Evolutionary conservation across 1,139 yeast genomes (phyloP), one percentile per base, ranked within the genome.

Genomic region (Keqinozyma sinolaborantium): DNA sequence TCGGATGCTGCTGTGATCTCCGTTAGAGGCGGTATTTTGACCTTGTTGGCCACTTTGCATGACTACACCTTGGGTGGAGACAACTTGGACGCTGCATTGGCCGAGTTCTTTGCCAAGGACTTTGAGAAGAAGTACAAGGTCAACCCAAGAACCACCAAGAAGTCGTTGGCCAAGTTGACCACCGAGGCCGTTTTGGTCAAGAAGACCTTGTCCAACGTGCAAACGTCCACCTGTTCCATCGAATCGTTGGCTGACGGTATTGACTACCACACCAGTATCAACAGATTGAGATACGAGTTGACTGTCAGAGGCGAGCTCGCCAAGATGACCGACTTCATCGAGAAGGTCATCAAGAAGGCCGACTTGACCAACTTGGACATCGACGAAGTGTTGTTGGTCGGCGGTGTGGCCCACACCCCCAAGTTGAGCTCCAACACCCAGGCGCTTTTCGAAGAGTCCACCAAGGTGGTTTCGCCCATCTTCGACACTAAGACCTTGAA

Each of bases 1-100:
- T 83, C 95, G 25, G 98, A 92, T 57, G 97, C 92, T 42, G 96
- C 98, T 35, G 92, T 94, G 33, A 71, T 92, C 51, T 79, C 97
- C 29, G 86, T 83, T 39, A 83, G 97, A 70, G 95, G 95, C 41
- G 98, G 98, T 51, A 78, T 90, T 43, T 75, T 86, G 64, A 92
- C 98, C 37, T 72, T 88, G 32, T 71, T 92, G 48, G 83, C 95
- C 38, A 87, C 97, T 47, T 79, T 79, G 39, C 96, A 90, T 56
- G 84, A 86, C 58, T 70, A 70, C 50, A 79, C 77, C 34, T 74
- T 94, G 43, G 97, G 98, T 54, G 98, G 99, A 57, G 83, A 77
- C 51, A 70, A 77, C 54, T 74, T 92, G 48, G 98, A 92, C 57
- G 79, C 72, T 38, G 82, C 87, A 23, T 73, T 92, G 44, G 73